Evolutionary conservation across 768 basidiomycete genomes (phyloP).

Genomic region (Kwoniella mangroviensis): DNA sequence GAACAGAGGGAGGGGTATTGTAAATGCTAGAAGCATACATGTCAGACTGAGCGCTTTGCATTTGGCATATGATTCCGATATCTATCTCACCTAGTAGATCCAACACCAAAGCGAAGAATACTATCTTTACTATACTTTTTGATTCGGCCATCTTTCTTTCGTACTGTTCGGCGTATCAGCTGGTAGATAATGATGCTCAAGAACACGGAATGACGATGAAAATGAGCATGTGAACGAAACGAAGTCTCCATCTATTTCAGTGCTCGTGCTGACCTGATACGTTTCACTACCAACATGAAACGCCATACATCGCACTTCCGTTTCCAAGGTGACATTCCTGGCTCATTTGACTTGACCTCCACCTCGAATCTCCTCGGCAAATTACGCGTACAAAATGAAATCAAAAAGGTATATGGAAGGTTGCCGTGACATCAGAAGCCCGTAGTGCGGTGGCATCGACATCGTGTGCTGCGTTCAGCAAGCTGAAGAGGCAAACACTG

Average conservation of each 20-base stretch:
- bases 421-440: conserved; percentile 54
- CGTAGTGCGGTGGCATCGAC: conserved; percentile 49
- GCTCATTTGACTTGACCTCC: not conserved
- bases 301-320: not conserved
- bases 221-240: no score
- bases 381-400: not conserved
- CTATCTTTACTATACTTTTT: conserved; percentile 71
- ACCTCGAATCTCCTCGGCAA: not conserved
- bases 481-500: conserved; percentile 46
- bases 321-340: not conserved
- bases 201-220: no score
- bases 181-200: no score
- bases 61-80: not conserved
- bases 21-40: conserved; percentile 69
- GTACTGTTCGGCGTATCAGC: not conserved
- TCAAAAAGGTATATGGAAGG: conserved; percentile 8
- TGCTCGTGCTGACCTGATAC: not conserved
- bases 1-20: conserved; percentile 92
- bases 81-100: conserved; percentile 72
- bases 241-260: not conserved
- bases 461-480: conserved; percentile 47
- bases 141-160: conserved; percentile 6
- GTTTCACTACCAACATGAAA: not conserved
- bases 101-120: conserved; percentile 86
- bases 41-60: not conserved